Conservation (phyloP, 2,329 filamentous ascomycete genomes). For the Neonectria neomacrospora region DNA sequence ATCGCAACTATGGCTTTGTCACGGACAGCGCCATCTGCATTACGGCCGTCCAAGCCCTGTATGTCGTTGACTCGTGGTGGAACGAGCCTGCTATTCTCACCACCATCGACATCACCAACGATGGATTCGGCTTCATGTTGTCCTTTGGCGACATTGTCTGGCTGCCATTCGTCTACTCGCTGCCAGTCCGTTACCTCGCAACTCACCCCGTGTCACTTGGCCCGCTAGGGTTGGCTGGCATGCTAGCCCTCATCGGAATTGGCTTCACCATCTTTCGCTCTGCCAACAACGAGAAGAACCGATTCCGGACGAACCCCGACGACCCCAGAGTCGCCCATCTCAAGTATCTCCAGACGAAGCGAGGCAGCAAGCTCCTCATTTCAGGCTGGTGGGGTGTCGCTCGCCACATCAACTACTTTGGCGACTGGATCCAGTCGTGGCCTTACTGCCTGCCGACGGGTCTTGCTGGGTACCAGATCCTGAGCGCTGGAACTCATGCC, state of each 20-base stretch:
- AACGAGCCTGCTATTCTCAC: constrained; percentile 91
- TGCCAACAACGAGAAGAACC: constrained; percentile 96
- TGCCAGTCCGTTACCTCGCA: constrained; percentile 86
- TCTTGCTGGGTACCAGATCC: constrained; percentile 81
- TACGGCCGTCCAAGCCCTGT: constrained; percentile 80
- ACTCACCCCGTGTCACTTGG: constrained; percentile 85
- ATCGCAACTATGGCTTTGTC: constrained; percentile 82
- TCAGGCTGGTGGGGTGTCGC: constrained; percentile 95
- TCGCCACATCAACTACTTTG: constrained; percentile 94
- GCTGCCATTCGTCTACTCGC: constrained; percentile 89
- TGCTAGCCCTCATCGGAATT: constrained; percentile 72
- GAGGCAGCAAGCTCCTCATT: constrained; percentile 82
- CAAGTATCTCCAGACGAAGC: constrained; percentile 85
- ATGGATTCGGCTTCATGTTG: constrained; percentile 96
- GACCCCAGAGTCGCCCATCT: constrained; percentile 84
- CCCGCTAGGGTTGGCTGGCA: constrained; percentile 68
- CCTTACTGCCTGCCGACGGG: constrained; percentile 89
- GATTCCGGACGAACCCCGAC: constrained; percentile 86
- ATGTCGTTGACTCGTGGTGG: constrained; percentile 85
- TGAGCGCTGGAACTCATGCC: constrained; percentile 62
- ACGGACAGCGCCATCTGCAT: constrained; percentile 89
- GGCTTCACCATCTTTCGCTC: constrained; percentile 94
- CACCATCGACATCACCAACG: constrained; percentile 92
- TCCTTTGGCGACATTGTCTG: constrained; percentile 92
- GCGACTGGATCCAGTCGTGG: constrained; percentile 95